Evolutionary conservation across 2,329 filamentous ascomycete species (phyloP), one percentile per base, ranked within the genome.

Genomic region (Penicillium nordicum): DNA sequence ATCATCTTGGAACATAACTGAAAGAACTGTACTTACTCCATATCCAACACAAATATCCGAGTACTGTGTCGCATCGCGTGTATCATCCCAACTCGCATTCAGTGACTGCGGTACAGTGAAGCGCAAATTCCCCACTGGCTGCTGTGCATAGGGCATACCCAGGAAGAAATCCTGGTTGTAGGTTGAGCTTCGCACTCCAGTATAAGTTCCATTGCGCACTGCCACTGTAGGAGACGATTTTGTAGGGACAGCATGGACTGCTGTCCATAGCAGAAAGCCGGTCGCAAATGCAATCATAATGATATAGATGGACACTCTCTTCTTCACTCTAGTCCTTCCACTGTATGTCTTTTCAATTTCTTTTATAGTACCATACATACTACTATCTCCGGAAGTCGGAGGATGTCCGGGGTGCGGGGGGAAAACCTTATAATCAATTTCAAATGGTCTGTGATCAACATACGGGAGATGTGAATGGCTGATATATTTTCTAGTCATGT

Each of bases 91-190:
- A 1, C 74, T 71, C 21, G 67, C 65, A 58, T 84, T 79, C 27
- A 85, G 65, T 0, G 78, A 68, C 57, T 80, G 74, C 0, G 84
- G 82, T 2, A 78, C 62, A 0, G 74, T 73, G 60, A 86, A 85
- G 5, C 85, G 79, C 45, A 85, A 73, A 53, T 78, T 69, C 1
- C 80, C 79, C 25, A 79, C 70, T 0, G 82, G 82, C 30, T 82
- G 77, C 58, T 82, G 79, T 3, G 83, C 84, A 65, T 81, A 86
- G 0, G 83, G 84, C 2, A 86, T 79, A 3, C 80, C 80, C 4
- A 82, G 69, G 65, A 83, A 84, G 55, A 78, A 73, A 58, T 84
- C 81, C 47, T 82, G 80, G 27, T 75, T 62, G 54, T 79, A 80
- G 1, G 66, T 57, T 0, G 71, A 43, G 37, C 73, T 75, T 54